A percentile compares a stretch with the other conserved stretches of the same genome.
Evolutionary conservation across 83 land plant genomes (phyloP).

Genomic region (Thuja plicata): DNA sequence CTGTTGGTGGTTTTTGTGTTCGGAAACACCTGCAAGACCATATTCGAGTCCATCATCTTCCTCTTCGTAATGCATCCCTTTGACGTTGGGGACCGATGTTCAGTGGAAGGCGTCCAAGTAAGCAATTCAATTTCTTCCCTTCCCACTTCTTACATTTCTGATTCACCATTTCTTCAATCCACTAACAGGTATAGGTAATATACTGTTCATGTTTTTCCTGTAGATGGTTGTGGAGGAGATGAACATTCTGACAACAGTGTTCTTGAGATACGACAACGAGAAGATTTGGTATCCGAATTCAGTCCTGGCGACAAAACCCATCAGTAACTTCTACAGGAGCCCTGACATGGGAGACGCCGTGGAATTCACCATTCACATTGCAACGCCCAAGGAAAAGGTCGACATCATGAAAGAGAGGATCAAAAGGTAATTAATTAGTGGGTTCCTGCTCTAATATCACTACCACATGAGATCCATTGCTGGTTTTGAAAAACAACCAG

Average conservation of each 20-base stretch:
- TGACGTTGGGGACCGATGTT: constrained; percentile 81
- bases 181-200: too few relatives aligned
- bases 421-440: constrained; percentile 21
- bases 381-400: constrained; percentile 66
- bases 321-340: constrained; percentile 65
- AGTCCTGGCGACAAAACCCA: constrained; percentile 57
- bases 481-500: too few relatives aligned
- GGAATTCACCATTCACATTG: constrained; percentile 62
- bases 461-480: too few relatives aligned
- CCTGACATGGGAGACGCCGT: constrained; percentile 81
- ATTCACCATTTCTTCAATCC: too few relatives aligned
- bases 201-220: not conserved
- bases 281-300: constrained; percentile 70
- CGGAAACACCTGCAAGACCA: constrained; percentile 72
- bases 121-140: not conserved
- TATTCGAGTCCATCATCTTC: constrained; percentile 79
- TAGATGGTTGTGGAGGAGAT: constrained; percentile 89
- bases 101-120: constrained; percentile 78
- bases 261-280: constrained; percentile 58
- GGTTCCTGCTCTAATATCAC: too few relatives aligned
- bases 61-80: constrained; percentile 83
- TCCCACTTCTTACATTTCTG: too few relatives aligned
- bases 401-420: constrained; percentile 51
- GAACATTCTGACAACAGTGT: constrained; percentile 79
- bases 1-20: constrained; percentile 60